Conservation (phyloP, 129 eudicot genomes). For the Helianthus tuberosus region DNA sequence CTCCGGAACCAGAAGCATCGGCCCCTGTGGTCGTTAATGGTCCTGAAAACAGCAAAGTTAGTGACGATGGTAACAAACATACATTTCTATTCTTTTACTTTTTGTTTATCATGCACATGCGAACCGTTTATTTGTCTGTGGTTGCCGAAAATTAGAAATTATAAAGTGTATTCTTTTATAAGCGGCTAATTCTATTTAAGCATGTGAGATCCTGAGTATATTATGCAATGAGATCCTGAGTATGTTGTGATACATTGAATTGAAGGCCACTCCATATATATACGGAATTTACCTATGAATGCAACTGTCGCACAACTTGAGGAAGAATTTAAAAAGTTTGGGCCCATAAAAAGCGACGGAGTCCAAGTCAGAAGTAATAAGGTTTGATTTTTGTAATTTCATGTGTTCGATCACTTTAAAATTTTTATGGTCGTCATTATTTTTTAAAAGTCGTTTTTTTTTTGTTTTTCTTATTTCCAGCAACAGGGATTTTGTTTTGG, state of each 20-base stretch:
- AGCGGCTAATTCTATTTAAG: background rate
- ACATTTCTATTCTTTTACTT: conserved; percentile 1
- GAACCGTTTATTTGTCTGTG: background rate
- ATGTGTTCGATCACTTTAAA: background rate
- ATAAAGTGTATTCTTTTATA: background rate
- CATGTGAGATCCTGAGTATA: too few species aligned
- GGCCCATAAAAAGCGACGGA: conserved; percentile 71
- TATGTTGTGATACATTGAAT: background rate
- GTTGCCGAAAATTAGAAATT: background rate
- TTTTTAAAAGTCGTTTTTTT: background rate
- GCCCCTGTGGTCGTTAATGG: conserved; percentile 37
- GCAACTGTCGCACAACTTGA: conserved; percentile 65
- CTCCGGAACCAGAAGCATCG: conserved; percentile 50
- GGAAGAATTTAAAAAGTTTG: conserved; percentile 75
- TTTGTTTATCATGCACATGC: background rate
- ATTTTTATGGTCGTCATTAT: background rate
- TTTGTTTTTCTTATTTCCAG: conserved; percentile 28
- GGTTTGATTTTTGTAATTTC: conserved; percentile 40
- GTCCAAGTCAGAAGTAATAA: conserved; percentile 82
- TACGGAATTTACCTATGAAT: conserved; percentile 73
- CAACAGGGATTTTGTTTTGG: conserved; percentile 84
- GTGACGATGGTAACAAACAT: conserved; percentile 61
- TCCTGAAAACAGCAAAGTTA: conserved; percentile 53
- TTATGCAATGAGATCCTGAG: background rate
- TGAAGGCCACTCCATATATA: conserved; percentile 80